A percentile compares a stretch with the other conserved stretches of the same genome.
Conservation (phyloP, 371 early-diverging fungal species). For the Mucor saturninus region DNA sequence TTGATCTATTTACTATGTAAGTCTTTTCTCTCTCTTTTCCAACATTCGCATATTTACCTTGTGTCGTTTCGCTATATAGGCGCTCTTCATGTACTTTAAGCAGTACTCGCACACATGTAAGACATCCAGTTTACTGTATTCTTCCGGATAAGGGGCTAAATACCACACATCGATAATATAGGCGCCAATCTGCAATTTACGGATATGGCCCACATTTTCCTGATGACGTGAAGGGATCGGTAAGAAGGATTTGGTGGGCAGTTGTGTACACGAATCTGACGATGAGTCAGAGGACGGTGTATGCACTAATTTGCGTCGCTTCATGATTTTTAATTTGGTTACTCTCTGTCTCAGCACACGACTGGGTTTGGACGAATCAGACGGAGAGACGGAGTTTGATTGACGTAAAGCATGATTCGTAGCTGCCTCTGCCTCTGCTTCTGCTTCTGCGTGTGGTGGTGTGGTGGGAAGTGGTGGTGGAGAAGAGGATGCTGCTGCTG, state of each 20-base stretch:
- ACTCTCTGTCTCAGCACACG: background rate
- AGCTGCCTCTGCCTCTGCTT: slow-evolving; percentile 1
- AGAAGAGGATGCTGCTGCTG: background rate
- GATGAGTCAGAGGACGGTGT: background rate
- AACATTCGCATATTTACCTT: slow-evolving; percentile 30
- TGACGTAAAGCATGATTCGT: slow-evolving; percentile 7
- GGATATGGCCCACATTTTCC: slow-evolving; percentile 18
- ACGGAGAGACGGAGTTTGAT: slow-evolving; percentile 14
- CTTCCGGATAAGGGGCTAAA: slow-evolving; percentile 97
- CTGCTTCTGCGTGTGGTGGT: background rate
- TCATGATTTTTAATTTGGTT: background rate
- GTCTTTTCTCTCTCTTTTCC: slow-evolving; percentile 58
- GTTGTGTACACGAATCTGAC: background rate
- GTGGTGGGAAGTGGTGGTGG: background rate
- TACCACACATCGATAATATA: slow-evolving; percentile 97
- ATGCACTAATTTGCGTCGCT: background rate
- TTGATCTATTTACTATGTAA: slow-evolving; percentile 59
- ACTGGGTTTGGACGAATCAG: background rate
- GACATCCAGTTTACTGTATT: slow-evolving; percentile 72
- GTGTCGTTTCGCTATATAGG: slow-evolving; percentile 71
- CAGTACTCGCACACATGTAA: slow-evolving; percentile 98
- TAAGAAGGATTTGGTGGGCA: slow-evolving; percentile 26
- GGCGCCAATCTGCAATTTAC: slow-evolving; percentile 64
- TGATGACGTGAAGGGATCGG: slow-evolving; percentile 16
- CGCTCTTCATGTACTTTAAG: slow-evolving; percentile 91